Conservation (phyloP, 2,329 filamentous ascomycete species). For the Triangularia verruculosa region DNA sequence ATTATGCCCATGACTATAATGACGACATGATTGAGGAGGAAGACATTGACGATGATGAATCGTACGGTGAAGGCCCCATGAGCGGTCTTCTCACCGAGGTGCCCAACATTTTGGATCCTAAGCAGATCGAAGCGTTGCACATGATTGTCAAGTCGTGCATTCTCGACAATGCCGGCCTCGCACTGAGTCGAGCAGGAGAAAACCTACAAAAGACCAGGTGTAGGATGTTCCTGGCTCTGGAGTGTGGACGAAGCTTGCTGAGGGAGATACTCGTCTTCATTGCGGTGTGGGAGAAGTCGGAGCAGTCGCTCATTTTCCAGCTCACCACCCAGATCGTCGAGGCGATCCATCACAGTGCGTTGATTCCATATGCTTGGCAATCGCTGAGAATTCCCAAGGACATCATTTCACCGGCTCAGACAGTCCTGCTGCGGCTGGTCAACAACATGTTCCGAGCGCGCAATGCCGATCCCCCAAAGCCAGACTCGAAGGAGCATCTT, state of each 20-base stretch:
- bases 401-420: conserved; percentile 92
- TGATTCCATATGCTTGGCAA: conserved; percentile 90
- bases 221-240: conserved; percentile 82
- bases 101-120: conserved; percentile 87
- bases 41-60: conserved; percentile 70
- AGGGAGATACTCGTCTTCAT: conserved; percentile 93
- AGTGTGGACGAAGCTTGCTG: conserved; percentile 85
- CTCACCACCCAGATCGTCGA: conserved; percentile 96
- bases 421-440: conserved; percentile 84
- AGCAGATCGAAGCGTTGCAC: conserved; percentile 91
- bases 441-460: conserved; percentile 77
- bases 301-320: conserved; percentile 92
- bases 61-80: conserved; percentile 74
- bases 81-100: conserved; percentile 89
- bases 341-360: conserved; percentile 81
- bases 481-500: conserved; percentile 51
- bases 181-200: conserved; percentile 63
- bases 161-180: conserved; percentile 73
- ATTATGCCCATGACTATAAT: conserved; percentile 36
- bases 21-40: conserved; percentile 63
- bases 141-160: conserved; percentile 98
- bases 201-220: conserved; percentile 90
- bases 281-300: conserved; percentile 92
- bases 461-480: conserved; percentile 41
- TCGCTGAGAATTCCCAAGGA: conserved; percentile 90